Base-by-base conservation (phyloP, 352 stramenopile species). In the Halophytophthora polymorphica region DNA sequence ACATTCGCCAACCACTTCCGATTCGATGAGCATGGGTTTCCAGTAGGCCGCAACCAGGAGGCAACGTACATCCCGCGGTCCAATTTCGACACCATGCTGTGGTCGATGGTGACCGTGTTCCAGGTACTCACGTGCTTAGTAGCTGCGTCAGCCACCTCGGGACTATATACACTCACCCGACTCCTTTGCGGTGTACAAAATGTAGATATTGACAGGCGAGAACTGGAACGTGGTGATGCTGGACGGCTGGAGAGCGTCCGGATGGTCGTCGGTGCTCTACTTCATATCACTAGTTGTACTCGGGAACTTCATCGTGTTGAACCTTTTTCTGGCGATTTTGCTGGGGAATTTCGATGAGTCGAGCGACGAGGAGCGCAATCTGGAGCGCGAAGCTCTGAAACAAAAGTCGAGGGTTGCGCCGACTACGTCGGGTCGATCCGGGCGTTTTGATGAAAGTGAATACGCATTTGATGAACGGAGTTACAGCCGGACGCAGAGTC, bases 141-240 rank as follows among this genome's bases (percentile, higher is more conserved):
- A 21, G 3, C 34, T 45, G 6, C 33, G 2, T 23, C 33, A 17
- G 43, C 15, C 13, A 0, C 34, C 18, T 21, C 15, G 17, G 6
- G 19, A 43, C 0, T 14, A 6, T 10, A 4, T 42, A 56, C 22
- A 51, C 21, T 42, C 13, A 38, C 14, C 35, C 45, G 6, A n/a
- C 13, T 38, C 3, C 2, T 17, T 38, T 38, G 13, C 8, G 11
- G 37, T n/a, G 12, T 8, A 18, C 14, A 12, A 50, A 75, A 74
- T 78, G n/a, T 54, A 97, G 67, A 79, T 98, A 29, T 56, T 98
- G 17, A 92, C 89, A 18, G 90, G 88, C 18, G 91, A 98, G 54
- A 96, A 97, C 67, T 98, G 90, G 89, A 96, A 96, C 45, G 54
- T 65, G 5, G 80, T 98, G 11, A 92, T 98, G 83, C 81, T 95